Evolutionary conservation across 1,284 basidiomycete genomes (phyloP).

Genomic region (Trichosporon ovoides): DNA sequence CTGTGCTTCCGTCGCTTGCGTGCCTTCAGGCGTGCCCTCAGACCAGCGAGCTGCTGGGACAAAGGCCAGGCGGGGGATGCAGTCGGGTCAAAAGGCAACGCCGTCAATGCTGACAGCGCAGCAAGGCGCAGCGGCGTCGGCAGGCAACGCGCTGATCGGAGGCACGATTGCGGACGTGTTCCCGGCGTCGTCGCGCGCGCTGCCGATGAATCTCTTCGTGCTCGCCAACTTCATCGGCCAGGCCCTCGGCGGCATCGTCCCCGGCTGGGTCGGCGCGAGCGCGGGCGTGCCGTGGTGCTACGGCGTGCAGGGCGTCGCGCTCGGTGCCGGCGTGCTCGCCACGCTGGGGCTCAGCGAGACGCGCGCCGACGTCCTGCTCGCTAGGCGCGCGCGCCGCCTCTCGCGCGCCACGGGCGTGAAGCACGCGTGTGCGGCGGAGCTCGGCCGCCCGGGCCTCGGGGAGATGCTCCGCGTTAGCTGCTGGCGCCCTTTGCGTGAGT

Average conservation of each 20-base stretch:
- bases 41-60: too few species aligned
- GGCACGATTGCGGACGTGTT: conserved; percentile 47
- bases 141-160: conserved; percentile 42
- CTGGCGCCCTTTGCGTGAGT: conserved; percentile 41
- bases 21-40: too few species aligned
- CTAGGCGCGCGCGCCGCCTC: conserved; percentile 40
- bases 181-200: conserved; percentile 40
- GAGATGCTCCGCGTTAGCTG: conserved; percentile 40
- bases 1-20: conserved; percentile 11
- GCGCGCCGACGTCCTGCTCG: conserved; percentile 51
- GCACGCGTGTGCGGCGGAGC: conserved; percentile 40
- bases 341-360: conserved; percentile 45
- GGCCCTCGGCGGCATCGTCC: conserved; percentile 25
- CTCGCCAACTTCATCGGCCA: conserved; percentile 46
- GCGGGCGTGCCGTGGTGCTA: conserved; percentile 39
- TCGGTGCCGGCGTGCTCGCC: conserved; percentile 28
- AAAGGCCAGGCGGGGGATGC: too few species aligned
- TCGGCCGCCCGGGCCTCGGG: conserved; percentile 36
- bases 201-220: conserved; percentile 49
- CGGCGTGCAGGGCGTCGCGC: conserved; percentile 36
- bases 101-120: background rate
- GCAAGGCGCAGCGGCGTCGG: conserved; percentile 38
- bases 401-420: conserved; percentile 44
- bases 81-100: too few species aligned
- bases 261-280: conserved; percentile 32